These are phyloP conservation scores for Chrysosporium keratinophilum DNA, from an alignment of 2,329 filamentous ascomycete species.

Conservation along the genomic window DNA sequence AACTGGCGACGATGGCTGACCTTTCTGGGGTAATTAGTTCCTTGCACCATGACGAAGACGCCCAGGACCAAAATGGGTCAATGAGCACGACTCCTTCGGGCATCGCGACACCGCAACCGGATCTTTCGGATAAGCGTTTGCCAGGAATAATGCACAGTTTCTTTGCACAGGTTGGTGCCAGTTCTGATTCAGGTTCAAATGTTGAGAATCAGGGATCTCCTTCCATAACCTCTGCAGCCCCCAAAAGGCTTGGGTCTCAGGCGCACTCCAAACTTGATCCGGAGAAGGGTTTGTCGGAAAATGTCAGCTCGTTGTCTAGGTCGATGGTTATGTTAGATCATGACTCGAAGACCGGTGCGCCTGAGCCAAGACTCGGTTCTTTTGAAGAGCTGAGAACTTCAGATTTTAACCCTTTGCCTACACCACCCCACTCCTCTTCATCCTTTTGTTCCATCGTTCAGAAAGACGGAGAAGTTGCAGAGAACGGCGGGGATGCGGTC, in stretches of 20 bases:
- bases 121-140: slow-evolving; percentile 86
- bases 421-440: slow-evolving; percentile 35
- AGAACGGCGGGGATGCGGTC: slow-evolving; percentile 29
- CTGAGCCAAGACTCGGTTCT: slow-evolving; percentile 19
- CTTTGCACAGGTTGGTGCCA: slow-evolving; percentile 98
- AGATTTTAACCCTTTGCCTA: slow-evolving; percentile 31
- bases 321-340: slow-evolving; percentile 36
- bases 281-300: slow-evolving; percentile 20
- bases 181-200: slow-evolving; percentile 58
- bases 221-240: slow-evolving; percentile 13
- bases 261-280: slow-evolving; percentile 20
- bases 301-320: slow-evolving; percentile 28
- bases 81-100: slow-evolving; percentile 78
- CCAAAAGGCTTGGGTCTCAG: slow-evolving; percentile 22
- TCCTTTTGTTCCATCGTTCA: slow-evolving; percentile 36
- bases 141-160: slow-evolving; percentile 91
- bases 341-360: slow-evolving; percentile 23
- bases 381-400: slow-evolving; percentile 24
- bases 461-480: slow-evolving; percentile 35
- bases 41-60: slow-evolving; percentile 31
- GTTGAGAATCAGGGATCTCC: slow-evolving; percentile 32
- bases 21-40: slow-evolving; percentile 9
- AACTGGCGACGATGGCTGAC: slow-evolving; percentile 22
- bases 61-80: slow-evolving; percentile 48
- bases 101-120: slow-evolving; percentile 84